phyloP scores from a whole-genome alignment of 1,284 basidiomycete species.

The Volvariella surrecta region DNA sequence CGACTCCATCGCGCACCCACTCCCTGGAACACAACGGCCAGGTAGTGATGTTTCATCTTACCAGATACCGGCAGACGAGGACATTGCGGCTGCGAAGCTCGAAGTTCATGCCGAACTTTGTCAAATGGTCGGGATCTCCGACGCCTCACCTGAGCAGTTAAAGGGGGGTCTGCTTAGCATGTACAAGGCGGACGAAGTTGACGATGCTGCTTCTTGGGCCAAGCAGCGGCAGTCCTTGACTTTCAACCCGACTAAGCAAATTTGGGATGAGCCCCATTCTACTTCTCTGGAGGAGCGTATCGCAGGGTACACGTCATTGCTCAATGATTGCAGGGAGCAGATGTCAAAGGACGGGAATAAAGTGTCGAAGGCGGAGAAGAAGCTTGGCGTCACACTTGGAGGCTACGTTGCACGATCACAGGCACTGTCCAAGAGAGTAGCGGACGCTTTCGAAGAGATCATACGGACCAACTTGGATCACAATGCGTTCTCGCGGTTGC shows the following conservation, averaged over 20 bases:
- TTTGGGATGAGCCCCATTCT: conserved; percentile 60
- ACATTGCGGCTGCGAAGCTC: conserved; percentile 64
- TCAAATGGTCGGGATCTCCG: conserved; percentile 72
- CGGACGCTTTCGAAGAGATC: conserved; percentile 63
- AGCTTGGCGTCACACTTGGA: conserved; percentile 79
- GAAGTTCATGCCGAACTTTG: conserved; percentile 81
- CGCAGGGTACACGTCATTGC: conserved; percentile 53
- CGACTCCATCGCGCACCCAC: conserved; percentile 82
- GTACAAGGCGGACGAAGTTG: conserved; percentile 49
- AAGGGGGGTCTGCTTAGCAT: conserved; percentile 63
- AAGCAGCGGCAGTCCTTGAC: conserved; percentile 48
- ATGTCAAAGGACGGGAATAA: conserved; percentile 82
- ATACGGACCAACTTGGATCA: conserved; percentile 62
- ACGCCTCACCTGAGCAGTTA: conserved; percentile 73
- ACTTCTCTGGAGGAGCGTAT: conserved; percentile 55
- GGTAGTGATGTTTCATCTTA: conserved; percentile 72
- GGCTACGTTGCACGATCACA: conserved; percentile 83
- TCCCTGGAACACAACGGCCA: conserved; percentile 82
- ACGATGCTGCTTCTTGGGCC: conserved; percentile 63
- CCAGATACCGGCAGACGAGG: conserved; percentile 70
- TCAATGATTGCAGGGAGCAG: conserved; percentile 58
- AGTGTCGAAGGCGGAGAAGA: conserved; percentile 87
- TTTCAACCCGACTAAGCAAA: conserved; percentile 47
- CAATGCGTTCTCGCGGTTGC: conserved; percentile 71
- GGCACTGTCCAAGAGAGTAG: conserved; percentile 60